Conservation (phyloP, 2,329 filamentous ascomycete species). For the Stylonectria norvegica region DNA sequence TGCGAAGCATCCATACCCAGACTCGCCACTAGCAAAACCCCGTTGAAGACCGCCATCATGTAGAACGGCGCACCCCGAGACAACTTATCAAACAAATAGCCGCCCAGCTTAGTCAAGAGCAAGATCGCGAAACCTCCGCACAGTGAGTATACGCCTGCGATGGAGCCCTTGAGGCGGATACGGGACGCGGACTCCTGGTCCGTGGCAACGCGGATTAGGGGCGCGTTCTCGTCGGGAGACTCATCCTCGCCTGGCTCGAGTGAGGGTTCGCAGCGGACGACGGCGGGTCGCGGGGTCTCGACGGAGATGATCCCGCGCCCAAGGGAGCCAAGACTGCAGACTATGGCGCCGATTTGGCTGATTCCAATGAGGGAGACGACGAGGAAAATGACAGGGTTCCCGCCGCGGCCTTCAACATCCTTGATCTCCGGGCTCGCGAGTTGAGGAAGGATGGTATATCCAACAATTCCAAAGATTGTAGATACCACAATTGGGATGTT, state of each 20-base stretch:
- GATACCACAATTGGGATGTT: conserved; percentile 74
- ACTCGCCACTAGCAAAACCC: conserved; percentile 58
- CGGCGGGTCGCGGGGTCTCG: conserved; percentile 34
- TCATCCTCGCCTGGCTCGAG: conserved; percentile 38
- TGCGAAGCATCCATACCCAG: conserved; percentile 48
- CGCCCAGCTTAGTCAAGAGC: conserved; percentile 86
- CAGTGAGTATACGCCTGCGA: conserved; percentile 90
- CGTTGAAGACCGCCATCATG: conserved; percentile 90
- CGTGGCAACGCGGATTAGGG: conserved; percentile 34
- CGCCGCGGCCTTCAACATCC: conserved; percentile 61
- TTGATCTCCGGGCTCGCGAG: conserved; percentile 73
- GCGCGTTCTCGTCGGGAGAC: conserved; percentile 37
- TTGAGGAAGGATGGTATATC: conserved; percentile 74
- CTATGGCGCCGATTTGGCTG: conserved; percentile 93
- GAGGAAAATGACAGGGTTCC: conserved; percentile 66
- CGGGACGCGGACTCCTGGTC: conserved; percentile 41
- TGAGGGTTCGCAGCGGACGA: conserved; percentile 21
- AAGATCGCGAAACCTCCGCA: conserved; percentile 88
- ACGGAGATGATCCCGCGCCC: conserved; percentile 70
- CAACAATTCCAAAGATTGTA: conserved; percentile 69
- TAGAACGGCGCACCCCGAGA: conserved; percentile 82
- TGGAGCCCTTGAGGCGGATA: conserved; percentile 78
- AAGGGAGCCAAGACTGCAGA: conserved; percentile 87
- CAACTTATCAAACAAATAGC: conserved; percentile 74
- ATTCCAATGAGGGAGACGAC: conserved; percentile 79